Evolutionary conservation across 306 rosid genomes (phyloP).

Genomic region (Rubus parviflorus): DNA sequence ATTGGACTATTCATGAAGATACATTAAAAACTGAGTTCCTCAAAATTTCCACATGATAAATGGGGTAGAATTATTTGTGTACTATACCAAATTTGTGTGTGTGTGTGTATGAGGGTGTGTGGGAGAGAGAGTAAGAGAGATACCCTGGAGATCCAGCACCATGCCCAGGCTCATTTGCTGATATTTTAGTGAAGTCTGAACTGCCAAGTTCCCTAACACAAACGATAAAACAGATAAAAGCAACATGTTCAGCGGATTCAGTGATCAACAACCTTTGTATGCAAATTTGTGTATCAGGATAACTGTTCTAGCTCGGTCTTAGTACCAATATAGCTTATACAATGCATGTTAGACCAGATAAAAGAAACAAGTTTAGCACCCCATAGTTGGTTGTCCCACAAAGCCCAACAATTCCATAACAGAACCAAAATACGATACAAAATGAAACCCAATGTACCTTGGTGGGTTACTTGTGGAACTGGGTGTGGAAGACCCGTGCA

Average conservation of each 20-base stretch:
- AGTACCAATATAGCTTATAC: not conserved
- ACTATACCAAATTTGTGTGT: not conserved
- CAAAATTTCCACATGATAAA: not conserved
- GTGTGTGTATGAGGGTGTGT: not conserved
- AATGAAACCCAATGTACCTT: conserved; percentile 40
- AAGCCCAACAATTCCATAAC: not conserved
- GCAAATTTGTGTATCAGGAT: not conserved
- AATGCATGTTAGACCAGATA: not conserved
- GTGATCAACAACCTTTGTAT: not conserved
- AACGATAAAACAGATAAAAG: conserved; percentile 2
- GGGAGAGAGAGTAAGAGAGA: conserved; percentile 11
- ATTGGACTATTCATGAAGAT: not conserved
- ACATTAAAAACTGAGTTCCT: not conserved
- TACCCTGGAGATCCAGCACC: conserved; percentile 45
- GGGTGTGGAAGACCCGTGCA: conserved; percentile 50
- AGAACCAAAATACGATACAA: not conserved
- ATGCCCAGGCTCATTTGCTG: conserved; percentile 38
- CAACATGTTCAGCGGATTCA: not conserved
- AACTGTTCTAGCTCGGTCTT: not conserved
- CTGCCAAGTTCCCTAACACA: conserved; percentile 37
- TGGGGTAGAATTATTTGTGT: not conserved
- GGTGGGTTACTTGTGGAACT: conserved; percentile 7
- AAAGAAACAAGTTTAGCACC: not conserved
- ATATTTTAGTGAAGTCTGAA: conserved; percentile 42
- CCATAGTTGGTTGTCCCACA: not conserved